phyloP scores from a whole-genome alignment of 2,329 filamentous ascomycete genomes.

The Claviceps sp. region DNA sequence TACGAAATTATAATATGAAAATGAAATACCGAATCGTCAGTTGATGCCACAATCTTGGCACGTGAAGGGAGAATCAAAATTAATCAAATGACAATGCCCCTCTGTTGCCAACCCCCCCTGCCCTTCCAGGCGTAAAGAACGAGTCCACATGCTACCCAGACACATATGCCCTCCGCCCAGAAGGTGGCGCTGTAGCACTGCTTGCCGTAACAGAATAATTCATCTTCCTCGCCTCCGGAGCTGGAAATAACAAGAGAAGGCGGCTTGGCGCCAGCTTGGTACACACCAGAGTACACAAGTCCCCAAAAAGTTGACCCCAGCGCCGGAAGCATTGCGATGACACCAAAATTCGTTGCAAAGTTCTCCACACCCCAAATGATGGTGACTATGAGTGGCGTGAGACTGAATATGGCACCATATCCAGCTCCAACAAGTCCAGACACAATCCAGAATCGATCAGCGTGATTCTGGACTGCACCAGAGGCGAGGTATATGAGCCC shows the following conservation, averaged over 20 bases:
- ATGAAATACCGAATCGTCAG: not conserved
- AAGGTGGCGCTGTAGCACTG: constrained; percentile 71
- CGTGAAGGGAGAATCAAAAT: not conserved
- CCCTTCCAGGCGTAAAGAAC: constrained; percentile 76
- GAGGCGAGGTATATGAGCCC: constrained; percentile 70
- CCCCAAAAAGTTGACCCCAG: constrained; percentile 83
- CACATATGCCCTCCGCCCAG: constrained; percentile 72
- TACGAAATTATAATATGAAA: not conserved
- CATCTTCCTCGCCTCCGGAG: constrained; percentile 19
- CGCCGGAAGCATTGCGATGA: constrained; percentile 84
- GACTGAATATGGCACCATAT: constrained; percentile 81
- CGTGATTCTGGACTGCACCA: constrained; percentile 59
- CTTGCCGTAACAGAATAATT: constrained; percentile 64
- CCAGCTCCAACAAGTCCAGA: constrained; percentile 77
- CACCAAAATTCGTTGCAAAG: constrained; percentile 96
- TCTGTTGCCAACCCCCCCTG: constrained; percentile 57
- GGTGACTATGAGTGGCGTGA: constrained; percentile 85
- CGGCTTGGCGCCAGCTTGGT: constrained; percentile 50
- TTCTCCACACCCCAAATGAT: constrained; percentile 98
- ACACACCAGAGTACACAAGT: constrained; percentile 70
- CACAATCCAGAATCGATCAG: constrained; percentile 71
- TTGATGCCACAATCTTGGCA: not conserved
- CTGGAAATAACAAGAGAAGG: constrained; percentile 15
- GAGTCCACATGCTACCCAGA: constrained; percentile 61
- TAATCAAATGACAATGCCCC: constrained; percentile 50